A percentile compares a stretch with the other conserved stretches of the same genome.
Evolutionary conservation across 1,284 basidiomycete genomes (phyloP).

Genomic region (Austroboletus novae-zelandiae): DNA sequence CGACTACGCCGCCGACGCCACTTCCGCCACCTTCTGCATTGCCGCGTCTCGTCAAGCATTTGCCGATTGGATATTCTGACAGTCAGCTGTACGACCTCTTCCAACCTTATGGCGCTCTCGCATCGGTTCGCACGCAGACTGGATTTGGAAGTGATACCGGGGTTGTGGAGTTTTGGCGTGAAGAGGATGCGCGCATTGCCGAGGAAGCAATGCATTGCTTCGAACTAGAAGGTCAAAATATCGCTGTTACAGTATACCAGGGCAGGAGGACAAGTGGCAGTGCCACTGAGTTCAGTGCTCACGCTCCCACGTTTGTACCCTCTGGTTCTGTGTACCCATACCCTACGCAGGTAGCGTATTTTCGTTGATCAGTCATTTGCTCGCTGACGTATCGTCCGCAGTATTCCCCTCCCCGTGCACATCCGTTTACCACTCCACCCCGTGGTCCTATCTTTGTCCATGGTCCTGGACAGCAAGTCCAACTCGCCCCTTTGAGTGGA

Average conservation of each 20-base stretch:
- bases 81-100: constrained; percentile 78
- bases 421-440: constrained; percentile 37
- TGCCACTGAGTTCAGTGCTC: constrained; percentile 64
- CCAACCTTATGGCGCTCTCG: constrained; percentile 69
- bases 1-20: constrained; percentile 64
- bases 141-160: constrained; percentile 71
- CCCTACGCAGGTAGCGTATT: constrained; percentile 44
- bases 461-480: constrained; percentile 87
- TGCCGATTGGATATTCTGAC: constrained; percentile 65
- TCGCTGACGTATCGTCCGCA: constrained; percentile 21
- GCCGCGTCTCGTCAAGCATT: constrained; percentile 76
- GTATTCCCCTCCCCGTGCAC: constrained; percentile 62
- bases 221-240: constrained; percentile 76
- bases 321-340: constrained; percentile 56
- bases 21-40: constrained; percentile 70
- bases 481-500: constrained; percentile 68
- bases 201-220: constrained; percentile 80
- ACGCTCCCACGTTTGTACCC: constrained; percentile 73
- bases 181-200: constrained; percentile 77
- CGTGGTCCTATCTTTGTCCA: constrained; percentile 59
- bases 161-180: constrained; percentile 84
- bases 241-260: constrained; percentile 75
- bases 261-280: constrained; percentile 54
- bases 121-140: constrained; percentile 67
- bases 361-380: background rate